Percentiles rank a stretch among this genome's conserved stretches.
phyloP scores from a whole-genome alignment of 768 basidiomycete genomes.

The Russula sp. region DNA sequence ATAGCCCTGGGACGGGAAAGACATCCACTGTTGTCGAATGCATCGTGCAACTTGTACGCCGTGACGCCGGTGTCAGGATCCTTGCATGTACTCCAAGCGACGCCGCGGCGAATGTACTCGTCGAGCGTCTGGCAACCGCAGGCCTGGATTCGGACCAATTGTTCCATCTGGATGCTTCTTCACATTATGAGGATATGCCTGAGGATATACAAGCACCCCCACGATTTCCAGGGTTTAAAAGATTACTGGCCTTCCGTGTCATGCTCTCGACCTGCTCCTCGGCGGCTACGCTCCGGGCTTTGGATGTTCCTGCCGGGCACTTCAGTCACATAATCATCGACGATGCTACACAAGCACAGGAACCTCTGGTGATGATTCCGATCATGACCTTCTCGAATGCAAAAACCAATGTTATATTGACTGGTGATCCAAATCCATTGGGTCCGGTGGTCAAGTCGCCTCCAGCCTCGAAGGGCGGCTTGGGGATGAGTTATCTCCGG shows the following conservation, averaged over 20 bases:
- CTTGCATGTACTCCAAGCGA: constrained; percentile 34
- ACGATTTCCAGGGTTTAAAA: constrained; percentile 29
- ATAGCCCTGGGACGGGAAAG: constrained; percentile 37
- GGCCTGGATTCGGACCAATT: constrained; percentile 28
- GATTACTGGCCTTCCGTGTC: constrained; percentile 39
- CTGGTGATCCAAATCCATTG: constrained; percentile 34
- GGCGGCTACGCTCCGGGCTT: constrained; percentile 38
- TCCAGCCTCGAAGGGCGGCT: constrained; percentile 25
- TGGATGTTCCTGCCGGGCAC: constrained; percentile 46
- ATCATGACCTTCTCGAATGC: constrained; percentile 29
- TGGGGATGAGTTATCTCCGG: constrained; percentile 31
- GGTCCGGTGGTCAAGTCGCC: constrained; percentile 31
- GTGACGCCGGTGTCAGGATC: constrained; percentile 23
- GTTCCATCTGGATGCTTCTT: constrained; percentile 47
- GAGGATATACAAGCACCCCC: constrained; percentile 32
- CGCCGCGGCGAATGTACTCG: constrained; percentile 30
- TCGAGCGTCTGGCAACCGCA: constrained; percentile 22
- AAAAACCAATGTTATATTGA: constrained; percentile 32
- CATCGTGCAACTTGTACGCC: constrained; percentile 30
- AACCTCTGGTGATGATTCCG: constrained; percentile 47
- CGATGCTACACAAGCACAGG: constrained; percentile 57
- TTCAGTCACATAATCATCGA: constrained; percentile 58
- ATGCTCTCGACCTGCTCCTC: constrained; percentile 54
- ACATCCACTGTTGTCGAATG: constrained; percentile 33
- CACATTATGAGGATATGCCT: constrained; percentile 33